These are phyloP conservation scores for Fusarium miscanthi DNA, from an alignment of 2,329 filamentous ascomycete species.

Conservation along the genomic window DNA sequence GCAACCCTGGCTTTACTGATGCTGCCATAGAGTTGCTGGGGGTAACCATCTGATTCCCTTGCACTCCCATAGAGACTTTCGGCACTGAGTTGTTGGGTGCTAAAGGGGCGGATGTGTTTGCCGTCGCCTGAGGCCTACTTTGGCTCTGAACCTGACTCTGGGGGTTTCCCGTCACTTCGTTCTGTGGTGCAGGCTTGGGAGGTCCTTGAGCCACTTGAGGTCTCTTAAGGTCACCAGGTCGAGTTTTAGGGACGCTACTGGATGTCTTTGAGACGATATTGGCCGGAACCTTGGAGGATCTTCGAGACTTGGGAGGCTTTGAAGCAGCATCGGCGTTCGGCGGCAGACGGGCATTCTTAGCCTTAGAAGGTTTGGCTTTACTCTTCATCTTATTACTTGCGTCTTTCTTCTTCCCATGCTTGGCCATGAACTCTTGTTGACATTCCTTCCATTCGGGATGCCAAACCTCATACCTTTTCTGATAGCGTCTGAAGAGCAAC, in stretches of 20 bases:
- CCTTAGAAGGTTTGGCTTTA: background rate
- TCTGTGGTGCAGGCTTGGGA: background rate
- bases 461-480: background rate
- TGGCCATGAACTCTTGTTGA: background rate
- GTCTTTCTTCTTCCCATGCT: background rate
- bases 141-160: background rate
- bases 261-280: background rate
- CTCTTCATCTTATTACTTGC: background rate
- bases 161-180: background rate
- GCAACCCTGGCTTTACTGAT: background rate
- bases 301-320: background rate
- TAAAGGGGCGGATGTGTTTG: background rate
- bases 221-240: background rate
- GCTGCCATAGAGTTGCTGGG: background rate
- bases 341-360: background rate
- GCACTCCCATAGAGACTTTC: background rate
- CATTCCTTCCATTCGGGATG: slow-evolving; percentile 4
- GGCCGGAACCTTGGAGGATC: background rate
- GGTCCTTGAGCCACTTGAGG: background rate
- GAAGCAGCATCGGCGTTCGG: background rate
- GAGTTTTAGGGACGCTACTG: background rate
- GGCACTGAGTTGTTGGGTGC: background rate
- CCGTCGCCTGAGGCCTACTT: background rate
- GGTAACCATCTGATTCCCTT: background rate
- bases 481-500: background rate